phyloP scores from a whole-genome alignment of 2,329 filamentous ascomycete species.

The Ceratocystis cubensis region DNA sequence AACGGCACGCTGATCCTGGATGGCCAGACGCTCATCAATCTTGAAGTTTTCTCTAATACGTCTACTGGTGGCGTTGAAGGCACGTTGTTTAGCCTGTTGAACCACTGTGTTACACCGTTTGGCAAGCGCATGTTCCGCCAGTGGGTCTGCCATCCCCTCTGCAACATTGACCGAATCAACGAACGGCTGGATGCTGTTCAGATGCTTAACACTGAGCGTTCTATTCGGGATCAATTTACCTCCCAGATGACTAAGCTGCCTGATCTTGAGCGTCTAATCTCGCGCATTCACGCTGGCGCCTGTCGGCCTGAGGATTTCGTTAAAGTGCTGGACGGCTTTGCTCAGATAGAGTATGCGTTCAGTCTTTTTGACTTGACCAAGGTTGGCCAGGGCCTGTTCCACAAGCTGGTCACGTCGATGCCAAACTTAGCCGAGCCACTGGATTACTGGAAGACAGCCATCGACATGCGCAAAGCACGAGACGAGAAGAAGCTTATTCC shows the following conservation, averaged over 20 bases:
- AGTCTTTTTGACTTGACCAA: constrained; percentile 60
- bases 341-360: constrained; percentile 95
- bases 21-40: constrained; percentile 90
- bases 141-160: constrained; percentile 93
- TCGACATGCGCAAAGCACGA: constrained; percentile 68
- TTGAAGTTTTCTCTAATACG: constrained; percentile 93
- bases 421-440: constrained; percentile 65
- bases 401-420: constrained; percentile 72
- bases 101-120: constrained; percentile 90
- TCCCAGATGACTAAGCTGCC: constrained; percentile 83
- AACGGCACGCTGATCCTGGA: constrained; percentile 89
- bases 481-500: constrained; percentile 75
- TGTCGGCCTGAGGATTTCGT: constrained; percentile 89
- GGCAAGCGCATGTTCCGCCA: constrained; percentile 91
- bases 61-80: constrained; percentile 75
- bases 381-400: constrained; percentile 70
- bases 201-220: constrained; percentile 71
- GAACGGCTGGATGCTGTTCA: constrained; percentile 90
- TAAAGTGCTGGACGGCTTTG: constrained; percentile 85
- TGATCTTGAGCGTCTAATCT: constrained; percentile 86
- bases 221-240: constrained; percentile 74
- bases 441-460: constrained; percentile 79
- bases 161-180: constrained; percentile 78
- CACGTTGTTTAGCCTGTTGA: constrained; percentile 80
- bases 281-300: constrained; percentile 81